phyloP scores from a whole-genome alignment of 805 yeast genomes.

The Candida multigemmis region DNA sequence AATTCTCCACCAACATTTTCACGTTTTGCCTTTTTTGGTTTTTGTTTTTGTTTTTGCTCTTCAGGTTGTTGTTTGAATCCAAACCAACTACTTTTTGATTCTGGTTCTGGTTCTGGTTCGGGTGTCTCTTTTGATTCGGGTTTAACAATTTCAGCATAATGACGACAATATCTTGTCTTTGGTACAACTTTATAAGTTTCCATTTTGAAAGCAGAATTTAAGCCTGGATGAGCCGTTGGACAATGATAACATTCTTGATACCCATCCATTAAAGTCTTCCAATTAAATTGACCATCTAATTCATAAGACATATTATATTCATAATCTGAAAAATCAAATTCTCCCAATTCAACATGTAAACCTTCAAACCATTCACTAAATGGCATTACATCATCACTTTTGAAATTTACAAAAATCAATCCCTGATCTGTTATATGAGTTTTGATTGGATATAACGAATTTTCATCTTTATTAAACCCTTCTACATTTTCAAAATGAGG shows the following conservation, averaged over 20 bases:
- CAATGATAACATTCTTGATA: constrained; percentile 64
- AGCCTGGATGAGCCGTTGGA: constrained; percentile 60
- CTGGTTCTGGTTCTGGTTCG: constrained; percentile 10
- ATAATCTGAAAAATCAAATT: constrained; percentile 51
- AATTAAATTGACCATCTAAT: constrained; percentile 53
- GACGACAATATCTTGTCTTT: constrained; percentile 50
- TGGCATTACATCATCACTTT: constrained; percentile 33
- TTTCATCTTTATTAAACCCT: constrained; percentile 48
- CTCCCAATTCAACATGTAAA: constrained; percentile 41
- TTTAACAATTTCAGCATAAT: constrained; percentile 45
- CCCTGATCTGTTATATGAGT: constrained; percentile 50
- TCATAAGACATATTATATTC: constrained; percentile 60
- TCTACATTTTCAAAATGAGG: constrained; percentile 54
- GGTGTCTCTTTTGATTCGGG: constrained; percentile 21
- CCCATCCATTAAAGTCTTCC: constrained; percentile 63
- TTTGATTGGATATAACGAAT: constrained; percentile 45
- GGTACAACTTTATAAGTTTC: constrained; percentile 60
- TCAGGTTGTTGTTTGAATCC: constrained; percentile 33
- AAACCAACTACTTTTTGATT: constrained; percentile 37
- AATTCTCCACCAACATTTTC: constrained; percentile 52
- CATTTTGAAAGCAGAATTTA: constrained; percentile 49
- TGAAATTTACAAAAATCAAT: constrained; percentile 46
- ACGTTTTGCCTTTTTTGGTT: constrained; percentile 12
- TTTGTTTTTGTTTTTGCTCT: constrained; percentile 5
- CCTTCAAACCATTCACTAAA: constrained; percentile 48